A percentile compares a stretch with the other conserved stretches of the same genome.
Conservation (phyloP, 2,329 filamentous ascomycete species). For the Rhexocercosporidium sp. region DNA sequence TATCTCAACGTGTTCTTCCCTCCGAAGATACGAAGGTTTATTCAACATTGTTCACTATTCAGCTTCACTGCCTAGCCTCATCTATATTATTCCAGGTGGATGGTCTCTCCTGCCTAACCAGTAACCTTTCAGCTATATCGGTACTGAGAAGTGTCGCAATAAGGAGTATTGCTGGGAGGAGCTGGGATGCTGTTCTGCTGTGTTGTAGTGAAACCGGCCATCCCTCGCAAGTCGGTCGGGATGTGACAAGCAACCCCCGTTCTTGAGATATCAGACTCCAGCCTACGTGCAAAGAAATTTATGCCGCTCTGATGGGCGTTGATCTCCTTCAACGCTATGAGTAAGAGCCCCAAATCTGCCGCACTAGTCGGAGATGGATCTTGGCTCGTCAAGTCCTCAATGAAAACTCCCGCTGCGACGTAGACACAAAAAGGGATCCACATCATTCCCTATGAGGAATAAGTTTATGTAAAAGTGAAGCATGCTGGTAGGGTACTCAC, state of each 20-base stretch:
- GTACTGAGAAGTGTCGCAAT: neutral
- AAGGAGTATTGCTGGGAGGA: too few species aligned
- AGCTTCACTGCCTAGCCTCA: too few species aligned
- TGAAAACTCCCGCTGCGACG: constrained; percentile 1
- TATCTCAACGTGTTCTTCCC: too few species aligned
- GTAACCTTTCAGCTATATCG: neutral
- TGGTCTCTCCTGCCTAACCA: too few species aligned
- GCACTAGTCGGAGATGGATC: neutral
- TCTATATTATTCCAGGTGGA: too few species aligned
- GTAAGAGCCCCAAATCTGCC: constrained; percentile 3
- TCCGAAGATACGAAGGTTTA: too few species aligned
- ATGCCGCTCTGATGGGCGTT: neutral
- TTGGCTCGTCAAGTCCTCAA: neutral
- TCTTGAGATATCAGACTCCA: constrained; percentile 1
- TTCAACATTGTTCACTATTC: too few species aligned
- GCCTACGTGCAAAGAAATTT: neutral
- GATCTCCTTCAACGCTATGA: constrained; percentile 1
- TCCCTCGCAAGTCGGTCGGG: neutral
- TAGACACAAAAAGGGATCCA: neutral
- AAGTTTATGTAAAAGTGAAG: neutral
- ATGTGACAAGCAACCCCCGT: neutral
- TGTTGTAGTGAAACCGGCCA: neutral
- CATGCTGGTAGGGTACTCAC: neutral
- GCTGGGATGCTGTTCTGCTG: too few species aligned
- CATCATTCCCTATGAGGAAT: neutral